Percentiles rank a stretch among this genome's conserved stretches.
phyloP scores from a whole-genome alignment of 1,139 yeast species.

The Saccharomyces pastorianus region DNA sequence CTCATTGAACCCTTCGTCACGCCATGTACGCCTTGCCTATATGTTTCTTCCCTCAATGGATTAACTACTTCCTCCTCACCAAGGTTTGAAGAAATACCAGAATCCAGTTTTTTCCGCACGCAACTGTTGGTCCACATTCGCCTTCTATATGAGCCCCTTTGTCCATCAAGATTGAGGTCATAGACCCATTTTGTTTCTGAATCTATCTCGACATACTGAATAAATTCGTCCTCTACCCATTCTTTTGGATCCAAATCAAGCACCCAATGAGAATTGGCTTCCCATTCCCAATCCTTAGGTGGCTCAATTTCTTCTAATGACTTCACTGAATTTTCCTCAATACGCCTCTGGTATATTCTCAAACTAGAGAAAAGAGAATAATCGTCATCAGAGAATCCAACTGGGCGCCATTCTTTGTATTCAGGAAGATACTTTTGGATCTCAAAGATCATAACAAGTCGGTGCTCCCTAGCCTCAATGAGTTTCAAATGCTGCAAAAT shows the following conservation, averaged over 20 bases:
- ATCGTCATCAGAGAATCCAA: slow-evolving; percentile 50
- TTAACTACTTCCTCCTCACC: slow-evolving; percentile 13
- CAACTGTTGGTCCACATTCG: slow-evolving; percentile 48
- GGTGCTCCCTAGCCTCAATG: slow-evolving; percentile 31
- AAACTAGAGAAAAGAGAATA: slow-evolving; percentile 40
- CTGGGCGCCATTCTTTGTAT: slow-evolving; percentile 50
- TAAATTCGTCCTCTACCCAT: slow-evolving; percentile 52
- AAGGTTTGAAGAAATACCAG: slow-evolving; percentile 5
- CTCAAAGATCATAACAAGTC: slow-evolving; percentile 60
- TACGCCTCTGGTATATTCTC: slow-evolving; percentile 27
- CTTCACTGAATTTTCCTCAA: slow-evolving; percentile 23
- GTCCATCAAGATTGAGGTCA: slow-evolving; percentile 37
- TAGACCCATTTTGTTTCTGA: slow-evolving; percentile 74
- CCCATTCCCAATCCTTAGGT: slow-evolving; percentile 52
- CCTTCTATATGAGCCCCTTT: slow-evolving; percentile 37
- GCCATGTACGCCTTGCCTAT: slow-evolving; percentile 12
- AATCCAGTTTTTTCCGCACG: slow-evolving; percentile 18
- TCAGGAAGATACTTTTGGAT: slow-evolving; percentile 48
- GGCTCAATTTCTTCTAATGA: slow-evolving; percentile 40
- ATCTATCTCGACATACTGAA: slow-evolving; percentile 51
- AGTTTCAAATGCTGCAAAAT: slow-evolving; percentile 33
- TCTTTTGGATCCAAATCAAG: slow-evolving; percentile 49
- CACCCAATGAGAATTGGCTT: slow-evolving; percentile 42
- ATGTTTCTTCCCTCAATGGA: slow-evolving; percentile 13
- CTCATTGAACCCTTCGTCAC: slow-evolving; percentile 22